Evolutionary conservation across 2,329 filamentous ascomycete genomes (phyloP), one percentile per base, ranked within the genome.

Genomic region (Cadophora gregata): DNA sequence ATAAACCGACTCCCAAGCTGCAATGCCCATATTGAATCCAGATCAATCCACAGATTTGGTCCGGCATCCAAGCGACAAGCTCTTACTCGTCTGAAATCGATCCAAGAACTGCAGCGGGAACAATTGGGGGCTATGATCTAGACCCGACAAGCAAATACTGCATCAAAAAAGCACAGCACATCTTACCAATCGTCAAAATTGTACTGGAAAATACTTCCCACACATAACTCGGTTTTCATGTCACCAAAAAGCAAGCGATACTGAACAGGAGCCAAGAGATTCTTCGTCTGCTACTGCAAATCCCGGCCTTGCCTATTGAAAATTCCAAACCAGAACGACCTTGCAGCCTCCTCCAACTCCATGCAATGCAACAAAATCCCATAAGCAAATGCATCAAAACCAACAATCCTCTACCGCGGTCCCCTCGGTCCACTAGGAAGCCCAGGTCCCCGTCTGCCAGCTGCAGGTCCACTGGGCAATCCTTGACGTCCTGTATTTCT

Each of bases 381-480:
- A 69, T 53, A 42, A 59, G 16, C 29, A 50, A 62, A 29, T 31
- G 25, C 24, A 33, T n/a, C n/a, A 47, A 2, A 59, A 47, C 16
- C 33, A 56, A 63, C 14, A 42, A n/a, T 27, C 25, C 38, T 50
- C 42, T 65, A 75, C 67, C 72, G 71, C 66, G 63, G 66, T 21
- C 71, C 71, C 63, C 73, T 66, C 10, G 73, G 73, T 48, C 73
- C 73, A 65, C 62, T 70, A 14, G 73, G 73, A 38, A 75, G 60
- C 24, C 73, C 73, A 55, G 67, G 65, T 25, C 70, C 70, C 24
- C 69, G 66, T 45, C 67, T 70, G 12, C 69, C 73, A 62, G 67
- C 67, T 27, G 53, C 67, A 62, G 83, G 82, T n/a, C 82, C 82
- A 65, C 78, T 80, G 1, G 83, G 82, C 62, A 85, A 71, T 16